Conservation (phyloP, 2,329 filamentous ascomycete species). For the Aspergillus sergii region DNA sequence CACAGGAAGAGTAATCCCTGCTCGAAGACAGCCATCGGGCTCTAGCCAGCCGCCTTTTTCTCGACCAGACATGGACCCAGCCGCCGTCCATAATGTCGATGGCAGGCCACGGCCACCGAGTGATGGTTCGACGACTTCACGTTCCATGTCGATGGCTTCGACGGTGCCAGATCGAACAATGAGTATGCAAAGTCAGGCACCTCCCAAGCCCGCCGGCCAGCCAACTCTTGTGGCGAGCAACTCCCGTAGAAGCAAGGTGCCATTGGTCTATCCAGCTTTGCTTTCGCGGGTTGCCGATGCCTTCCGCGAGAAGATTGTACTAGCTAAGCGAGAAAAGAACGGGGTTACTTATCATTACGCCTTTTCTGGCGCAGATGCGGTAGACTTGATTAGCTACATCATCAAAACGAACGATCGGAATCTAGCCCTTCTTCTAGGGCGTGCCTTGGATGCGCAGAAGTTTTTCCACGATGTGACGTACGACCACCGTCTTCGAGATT, state of each 20-base stretch:
- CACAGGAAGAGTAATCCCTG: conserved; percentile 80
- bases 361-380: conserved; percentile 92
- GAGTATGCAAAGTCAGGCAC: conserved; percentile 58
- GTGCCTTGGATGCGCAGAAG: conserved; percentile 94
- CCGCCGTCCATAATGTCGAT: conserved; percentile 49
- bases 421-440: conserved; percentile 83
- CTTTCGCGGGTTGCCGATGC: conserved; percentile 91
- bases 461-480: conserved; percentile 99
- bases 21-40: conserved; percentile 64
- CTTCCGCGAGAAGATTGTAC: conserved; percentile 84
- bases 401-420: conserved; percentile 97
- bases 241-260: conserved; percentile 66
- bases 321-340: conserved; percentile 92
- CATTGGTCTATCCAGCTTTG: conserved; percentile 89
- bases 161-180: conserved; percentile 60
- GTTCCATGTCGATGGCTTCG: conserved; percentile 93
- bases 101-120: conserved; percentile 44
- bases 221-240: conserved; percentile 60
- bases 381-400: conserved; percentile 93
- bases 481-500: conserved; percentile 91
- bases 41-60: conserved; percentile 34
- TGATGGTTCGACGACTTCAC: conserved; percentile 47
- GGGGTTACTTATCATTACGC: conserved; percentile 95
- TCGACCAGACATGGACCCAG: conserved; percentile 50
- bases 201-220: conserved; percentile 52